A percentile compares a stretch with the other conserved stretches of the same genome.
These are phyloP conservation scores for Eucalyptus lansdowneana DNA, from an alignment of 345 rosid species.

Conservation along the genomic window DNA sequence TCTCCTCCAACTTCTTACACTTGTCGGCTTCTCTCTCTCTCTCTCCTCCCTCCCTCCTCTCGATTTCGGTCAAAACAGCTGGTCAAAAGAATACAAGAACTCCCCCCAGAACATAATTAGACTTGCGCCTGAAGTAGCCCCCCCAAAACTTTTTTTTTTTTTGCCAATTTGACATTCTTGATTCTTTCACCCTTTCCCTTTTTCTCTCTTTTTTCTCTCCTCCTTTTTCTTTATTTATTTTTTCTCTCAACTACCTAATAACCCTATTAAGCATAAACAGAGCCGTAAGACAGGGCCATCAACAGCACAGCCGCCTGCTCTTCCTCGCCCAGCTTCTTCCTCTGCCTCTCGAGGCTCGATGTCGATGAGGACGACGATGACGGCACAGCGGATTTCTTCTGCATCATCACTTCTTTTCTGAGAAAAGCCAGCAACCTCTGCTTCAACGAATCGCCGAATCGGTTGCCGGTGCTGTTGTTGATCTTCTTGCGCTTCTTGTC, in stretches of 20 bases:
- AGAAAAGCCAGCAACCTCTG: constrained; percentile 39
- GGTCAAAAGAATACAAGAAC: not conserved
- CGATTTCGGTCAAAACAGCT: not conserved
- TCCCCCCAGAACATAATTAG: not conserved
- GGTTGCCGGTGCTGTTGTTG: not conserved
- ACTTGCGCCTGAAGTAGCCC: not conserved
- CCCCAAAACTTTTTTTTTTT: not conserved
- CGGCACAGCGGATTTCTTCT: constrained; percentile 12
- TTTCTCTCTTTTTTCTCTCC: not conserved
- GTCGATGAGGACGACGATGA: not conserved
- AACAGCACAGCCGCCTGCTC: constrained; percentile 88
- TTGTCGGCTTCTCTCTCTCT: not conserved
- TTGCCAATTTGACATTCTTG: not conserved
- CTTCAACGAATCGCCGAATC: constrained; percentile 46
- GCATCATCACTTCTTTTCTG: constrained; percentile 55
- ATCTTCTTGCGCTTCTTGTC: constrained; percentile 28
- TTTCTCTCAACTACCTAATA: not conserved
- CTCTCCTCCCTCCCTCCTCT: not conserved
- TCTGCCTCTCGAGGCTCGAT: constrained; percentile 28
- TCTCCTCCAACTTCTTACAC: not conserved
- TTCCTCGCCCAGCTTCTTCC: constrained; percentile 65
- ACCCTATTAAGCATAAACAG: constrained; percentile 35
- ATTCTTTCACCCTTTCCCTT: not conserved
- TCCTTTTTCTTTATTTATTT: not conserved
- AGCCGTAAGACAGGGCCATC: constrained; percentile 84